Evolutionary conservation across 2,329 filamentous ascomycete genomes (phyloP), one percentile per base, ranked within the genome.

Genomic region (Cercospora sp.): DNA sequence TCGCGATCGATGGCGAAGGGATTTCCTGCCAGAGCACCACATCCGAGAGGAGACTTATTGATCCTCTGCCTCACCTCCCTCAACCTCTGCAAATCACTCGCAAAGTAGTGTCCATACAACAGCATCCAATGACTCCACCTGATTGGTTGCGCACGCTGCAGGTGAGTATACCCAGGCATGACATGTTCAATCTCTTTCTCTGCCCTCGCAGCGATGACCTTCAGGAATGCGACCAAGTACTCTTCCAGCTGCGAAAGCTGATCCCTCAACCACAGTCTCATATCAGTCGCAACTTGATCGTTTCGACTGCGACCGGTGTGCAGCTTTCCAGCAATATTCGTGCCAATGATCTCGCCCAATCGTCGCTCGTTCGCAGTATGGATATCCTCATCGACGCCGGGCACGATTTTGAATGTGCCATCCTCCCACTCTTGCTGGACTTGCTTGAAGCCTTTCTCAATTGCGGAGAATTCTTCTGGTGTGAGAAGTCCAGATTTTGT

Each of bases 141-240:
- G 73, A 97, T 88, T 1, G 92, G 92, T 81, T 91, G 87, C 3
- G 92, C 92, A 63, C 91, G 89, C 81, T 97, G 93, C 40, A 95
- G 82, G 80, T 97, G 93, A 13, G 92, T 96, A 81, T 97, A 97
- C 2, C 91, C 91, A 1, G 93, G 93, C 91, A 97, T 95, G 75
- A 96, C 79, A 71, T 88, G 85, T 73, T 91, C 89, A 71, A 94
- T 89, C 75, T 95, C 91, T 40, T 83, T 80, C 84, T 93, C 90
- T 1, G 92, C 91, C 30, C 92, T 87, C 58, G 83, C 82, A 40
- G 88, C 85, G 13, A 89, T 87, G 59, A 93, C 90, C 75, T 87
- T 84, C 49, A 97, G 82, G 73, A 97, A 86, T 65, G 87, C 85
- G 53, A 88, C 83, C 4, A 97, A 84, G 74, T 89, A 88, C 40